Percentiles rank a stretch among this genome's conserved stretches.
These are phyloP conservation scores for Phytophthora meadii DNA, from an alignment of 352 stramenopile genomes.

Conservation along the genomic window DNA sequence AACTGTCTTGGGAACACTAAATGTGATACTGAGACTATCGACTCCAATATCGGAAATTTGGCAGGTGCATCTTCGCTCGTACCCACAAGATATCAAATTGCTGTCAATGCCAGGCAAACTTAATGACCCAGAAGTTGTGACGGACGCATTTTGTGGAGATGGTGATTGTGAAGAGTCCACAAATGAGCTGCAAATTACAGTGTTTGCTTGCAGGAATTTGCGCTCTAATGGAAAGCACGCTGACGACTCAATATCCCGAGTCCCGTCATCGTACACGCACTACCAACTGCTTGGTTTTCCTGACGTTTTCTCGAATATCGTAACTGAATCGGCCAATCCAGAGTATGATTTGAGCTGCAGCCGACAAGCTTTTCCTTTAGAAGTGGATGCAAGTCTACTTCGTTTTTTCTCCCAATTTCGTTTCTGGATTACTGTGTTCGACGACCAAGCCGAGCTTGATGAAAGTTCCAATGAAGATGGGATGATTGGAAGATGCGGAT, in stretches of 20 bases:
- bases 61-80: slow-evolving; percentile 88
- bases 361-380: slow-evolving; percentile 70
- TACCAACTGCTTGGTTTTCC: slow-evolving; percentile 92
- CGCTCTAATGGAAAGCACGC: slow-evolving; percentile 55
- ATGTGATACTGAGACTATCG: slow-evolving; percentile 87
- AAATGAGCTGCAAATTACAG: slow-evolving; percentile 76
- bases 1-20: slow-evolving; percentile 69
- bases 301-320: slow-evolving; percentile 91
- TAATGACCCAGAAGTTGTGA: background rate
- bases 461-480: slow-evolving; percentile 50
- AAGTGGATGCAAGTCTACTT: slow-evolving; percentile 78
- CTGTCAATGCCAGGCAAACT: slow-evolving; percentile 36
- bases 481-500: slow-evolving; percentile 73
- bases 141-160: slow-evolving; percentile 26
- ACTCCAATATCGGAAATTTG: slow-evolving; percentile 92
- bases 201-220: slow-evolving; percentile 72
- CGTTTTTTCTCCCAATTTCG: slow-evolving; percentile 86
- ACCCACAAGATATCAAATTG: slow-evolving; percentile 83
- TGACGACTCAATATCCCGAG: slow-evolving; percentile 32
- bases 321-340: slow-evolving; percentile 60
- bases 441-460: slow-evolving; percentile 66
- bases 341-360: slow-evolving; percentile 77
- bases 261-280: slow-evolving; percentile 86
- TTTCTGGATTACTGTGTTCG: slow-evolving; percentile 88
- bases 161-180: slow-evolving; percentile 25